Evolutionary conservation across 2,329 filamentous ascomycete species (phyloP).

Genomic region (Madurella fahalii): DNA sequence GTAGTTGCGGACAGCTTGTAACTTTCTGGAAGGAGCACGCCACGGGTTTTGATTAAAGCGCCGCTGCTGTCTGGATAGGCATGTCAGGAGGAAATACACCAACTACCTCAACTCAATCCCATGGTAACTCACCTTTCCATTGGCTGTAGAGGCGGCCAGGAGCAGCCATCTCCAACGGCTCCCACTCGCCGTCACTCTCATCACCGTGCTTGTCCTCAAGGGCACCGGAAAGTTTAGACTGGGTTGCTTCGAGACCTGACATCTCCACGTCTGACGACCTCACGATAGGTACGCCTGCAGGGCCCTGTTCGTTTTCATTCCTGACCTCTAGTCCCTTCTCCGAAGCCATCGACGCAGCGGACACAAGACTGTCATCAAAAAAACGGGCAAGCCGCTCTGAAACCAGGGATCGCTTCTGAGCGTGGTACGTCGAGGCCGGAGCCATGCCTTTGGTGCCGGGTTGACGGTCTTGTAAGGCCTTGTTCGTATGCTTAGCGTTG

Average conservation of each 20-base stretch:
- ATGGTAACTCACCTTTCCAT: conserved; percentile 4
- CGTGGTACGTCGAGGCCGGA: neutral
- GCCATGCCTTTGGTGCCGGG: neutral
- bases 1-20: conserved; percentile 12
- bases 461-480: neutral
- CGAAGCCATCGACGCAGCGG: neutral
- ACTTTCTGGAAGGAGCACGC: conserved; percentile 18
- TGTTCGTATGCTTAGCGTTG: neutral
- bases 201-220: neutral
- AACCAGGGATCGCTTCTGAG: neutral
- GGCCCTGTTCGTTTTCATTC: neutral
- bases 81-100: neutral
- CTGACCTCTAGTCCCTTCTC: neutral
- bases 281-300: neutral
- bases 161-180: conserved; percentile 2
- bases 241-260: neutral
- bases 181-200: neutral
- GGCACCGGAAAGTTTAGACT: neutral
- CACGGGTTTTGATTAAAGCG: neutral
- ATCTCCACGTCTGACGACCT: neutral
- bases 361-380: neutral
- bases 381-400: neutral
- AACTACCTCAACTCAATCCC: too few species aligned
- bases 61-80: neutral
- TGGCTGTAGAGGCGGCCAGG: conserved; percentile 8